Evolutionary conservation across 2,329 filamentous ascomycete species (phyloP).

Genomic region (Penicillium hordei): DNA sequence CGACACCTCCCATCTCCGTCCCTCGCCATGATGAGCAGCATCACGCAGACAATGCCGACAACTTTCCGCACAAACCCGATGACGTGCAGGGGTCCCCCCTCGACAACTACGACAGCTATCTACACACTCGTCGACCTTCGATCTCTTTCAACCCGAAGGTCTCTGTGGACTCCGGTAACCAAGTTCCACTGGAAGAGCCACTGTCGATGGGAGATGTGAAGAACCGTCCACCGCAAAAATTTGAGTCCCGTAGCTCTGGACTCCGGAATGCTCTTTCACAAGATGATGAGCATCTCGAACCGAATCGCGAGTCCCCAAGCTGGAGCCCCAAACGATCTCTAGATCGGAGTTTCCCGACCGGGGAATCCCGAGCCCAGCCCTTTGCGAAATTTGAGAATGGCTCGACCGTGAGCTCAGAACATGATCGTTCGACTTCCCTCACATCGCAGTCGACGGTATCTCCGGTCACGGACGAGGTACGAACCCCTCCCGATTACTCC

Average conservation of each 20-base stretch:
- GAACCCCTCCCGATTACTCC: constrained; percentile 42
- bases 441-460: constrained; percentile 48
- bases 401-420: constrained; percentile 25
- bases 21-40: constrained; percentile 41
- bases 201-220: constrained; percentile 34
- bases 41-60: constrained; percentile 27
- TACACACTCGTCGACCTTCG: constrained; percentile 42
- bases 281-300: constrained; percentile 28
- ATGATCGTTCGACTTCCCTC: constrained; percentile 44
- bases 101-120: constrained; percentile 46
- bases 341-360: constrained; percentile 29
- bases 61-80: constrained; percentile 40
- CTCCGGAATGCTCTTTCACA: constrained; percentile 39
- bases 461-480: constrained; percentile 41
- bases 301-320: constrained; percentile 19
- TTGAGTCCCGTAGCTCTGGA: constrained; percentile 36
- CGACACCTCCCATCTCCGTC: constrained; percentile 48
- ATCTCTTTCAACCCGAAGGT: constrained; percentile 46
- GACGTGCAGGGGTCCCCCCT: constrained; percentile 40
- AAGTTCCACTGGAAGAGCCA: constrained; percentile 41
- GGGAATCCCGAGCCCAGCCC: constrained; percentile 25
- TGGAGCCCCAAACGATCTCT: constrained; percentile 25
- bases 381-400: constrained; percentile 26
- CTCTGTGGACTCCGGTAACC: constrained; percentile 41
- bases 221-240: constrained; percentile 26